Evolutionary conservation across 331 rosid species (phyloP).

Genomic region (Arachis monticola): DNA sequence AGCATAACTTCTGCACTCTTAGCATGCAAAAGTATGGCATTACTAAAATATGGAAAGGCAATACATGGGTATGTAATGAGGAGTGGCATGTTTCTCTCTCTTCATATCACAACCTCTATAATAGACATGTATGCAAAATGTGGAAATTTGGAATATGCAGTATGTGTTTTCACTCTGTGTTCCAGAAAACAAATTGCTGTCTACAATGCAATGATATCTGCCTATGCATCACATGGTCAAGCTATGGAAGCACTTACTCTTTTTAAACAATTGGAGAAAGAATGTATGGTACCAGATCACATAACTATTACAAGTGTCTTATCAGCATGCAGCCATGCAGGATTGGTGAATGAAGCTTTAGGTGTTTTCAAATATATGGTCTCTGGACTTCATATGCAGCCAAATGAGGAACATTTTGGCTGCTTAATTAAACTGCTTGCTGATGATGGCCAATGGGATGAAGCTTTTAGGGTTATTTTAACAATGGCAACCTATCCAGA

Average conservation of each 20-base stretch:
- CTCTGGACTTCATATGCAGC: slow-evolving; percentile 55
- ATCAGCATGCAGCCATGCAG: slow-evolving; percentile 76
- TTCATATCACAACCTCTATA: slow-evolving; percentile 58
- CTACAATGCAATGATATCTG: slow-evolving; percentile 79
- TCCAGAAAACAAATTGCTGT: slow-evolving; percentile 56
- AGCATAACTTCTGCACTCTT: slow-evolving; percentile 62
- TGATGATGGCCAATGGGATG: slow-evolving; percentile 58
- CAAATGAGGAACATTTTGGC: slow-evolving; percentile 66
- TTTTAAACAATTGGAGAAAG: slow-evolving; percentile 50
- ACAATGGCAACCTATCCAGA: slow-evolving; percentile 70
- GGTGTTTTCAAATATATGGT: slow-evolving; percentile 72
- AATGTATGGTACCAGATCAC: slow-evolving; percentile 57
- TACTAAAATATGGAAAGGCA: slow-evolving; percentile 67
- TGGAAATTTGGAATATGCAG: slow-evolving; percentile 61
- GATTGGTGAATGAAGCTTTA: slow-evolving; percentile 62
- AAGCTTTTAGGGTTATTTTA: slow-evolving; percentile 60
- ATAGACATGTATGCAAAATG: slow-evolving; percentile 88
- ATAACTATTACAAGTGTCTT: slow-evolving; percentile 65
- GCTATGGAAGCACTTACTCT: slow-evolving; percentile 65
- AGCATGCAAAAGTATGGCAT: slow-evolving; percentile 62
- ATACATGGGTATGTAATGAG: slow-evolving; percentile 71
- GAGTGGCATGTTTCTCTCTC: slow-evolving; percentile 46
- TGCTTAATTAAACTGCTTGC: slow-evolving; percentile 73
- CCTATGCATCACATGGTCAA: slow-evolving; percentile 74
- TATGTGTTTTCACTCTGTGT: slow-evolving; percentile 52